phyloP scores from a whole-genome alignment of 305 asterid genomes.

The Striga hermonthica region DNA sequence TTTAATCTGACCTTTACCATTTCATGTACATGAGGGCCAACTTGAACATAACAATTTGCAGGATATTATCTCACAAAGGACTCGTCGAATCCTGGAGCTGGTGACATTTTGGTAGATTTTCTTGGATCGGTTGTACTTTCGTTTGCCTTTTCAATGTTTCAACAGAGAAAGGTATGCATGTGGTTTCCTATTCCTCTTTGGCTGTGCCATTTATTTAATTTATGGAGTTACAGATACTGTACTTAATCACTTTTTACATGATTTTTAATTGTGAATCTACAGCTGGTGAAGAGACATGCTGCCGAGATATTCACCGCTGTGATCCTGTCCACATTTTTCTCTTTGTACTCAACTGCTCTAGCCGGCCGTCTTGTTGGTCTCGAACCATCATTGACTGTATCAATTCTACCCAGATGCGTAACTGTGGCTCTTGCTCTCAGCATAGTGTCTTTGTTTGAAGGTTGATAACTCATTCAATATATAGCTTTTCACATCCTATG shows the following conservation, averaged over 20 bases:
- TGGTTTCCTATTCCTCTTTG: too few species aligned
- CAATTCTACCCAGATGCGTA: constrained; percentile 92
- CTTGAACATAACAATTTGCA: constrained; percentile 28
- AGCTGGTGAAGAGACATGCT: constrained; percentile 97
- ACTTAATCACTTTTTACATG: too few species aligned
- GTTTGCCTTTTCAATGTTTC: constrained; percentile 97
- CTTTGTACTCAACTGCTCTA: constrained; percentile 87
- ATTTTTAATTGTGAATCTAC: constrained; percentile 27
- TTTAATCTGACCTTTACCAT: too few species aligned
- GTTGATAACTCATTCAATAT: constrained; percentile 34
- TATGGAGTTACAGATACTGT: neutral
- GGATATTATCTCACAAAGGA: constrained; percentile 84
- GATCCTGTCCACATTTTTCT: constrained; percentile 66
- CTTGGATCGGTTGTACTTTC: constrained; percentile 94
- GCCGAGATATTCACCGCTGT: constrained; percentile 93
- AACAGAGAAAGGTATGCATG: constrained; percentile 76
- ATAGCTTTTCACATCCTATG: too few species aligned
- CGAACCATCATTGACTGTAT: constrained; percentile 69
- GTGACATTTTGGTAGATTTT: constrained; percentile 90
- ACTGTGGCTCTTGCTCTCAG: constrained; percentile 98
- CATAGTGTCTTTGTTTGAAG: constrained; percentile 91
- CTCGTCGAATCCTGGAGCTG: constrained; percentile 92
- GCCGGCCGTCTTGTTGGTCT: constrained; percentile 73
- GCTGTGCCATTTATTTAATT: neutral
- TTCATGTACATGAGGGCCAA: too few species aligned